Evolutionary conservation across 2,329 filamentous ascomycete genomes (phyloP).

Genomic region (Fonsecaea pedrosoi): DNA sequence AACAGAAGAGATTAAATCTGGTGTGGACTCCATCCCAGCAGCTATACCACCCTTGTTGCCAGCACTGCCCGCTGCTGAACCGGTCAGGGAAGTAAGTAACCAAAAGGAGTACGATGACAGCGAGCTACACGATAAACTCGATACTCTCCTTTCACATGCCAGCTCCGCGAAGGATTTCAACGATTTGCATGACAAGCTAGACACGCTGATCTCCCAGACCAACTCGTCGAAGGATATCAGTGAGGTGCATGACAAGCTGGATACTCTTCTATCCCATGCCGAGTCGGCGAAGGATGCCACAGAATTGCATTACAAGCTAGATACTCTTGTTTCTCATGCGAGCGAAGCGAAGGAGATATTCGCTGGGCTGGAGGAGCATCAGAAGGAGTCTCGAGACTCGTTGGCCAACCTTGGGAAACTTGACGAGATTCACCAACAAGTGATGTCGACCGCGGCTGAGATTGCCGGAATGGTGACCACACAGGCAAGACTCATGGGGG

Average conservation of each 20-base stretch:
- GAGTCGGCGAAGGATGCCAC: constrained; percentile 46
- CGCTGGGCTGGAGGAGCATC: constrained; percentile 66
- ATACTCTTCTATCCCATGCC: constrained; percentile 51
- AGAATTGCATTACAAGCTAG: constrained; percentile 69
- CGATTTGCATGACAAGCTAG: constrained; percentile 69
- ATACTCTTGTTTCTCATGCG: constrained; percentile 52
- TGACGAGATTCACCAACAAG: constrained; percentile 86
- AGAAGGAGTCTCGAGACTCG: constrained; percentile 70
- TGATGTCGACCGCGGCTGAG: constrained; percentile 81
- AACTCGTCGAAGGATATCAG: constrained; percentile 46
- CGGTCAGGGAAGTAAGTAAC: constrained; percentile 36
- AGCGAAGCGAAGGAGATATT: constrained; percentile 50
- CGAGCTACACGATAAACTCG: constrained; percentile 69
- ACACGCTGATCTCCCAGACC: constrained; percentile 51
- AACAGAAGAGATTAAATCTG: constrained; percentile 65
- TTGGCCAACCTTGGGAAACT: constrained; percentile 79
- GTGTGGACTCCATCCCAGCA: constrained; percentile 56
- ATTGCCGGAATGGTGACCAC: constrained; percentile 80
- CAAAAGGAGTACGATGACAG: constrained; percentile 62
- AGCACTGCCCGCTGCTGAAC: constrained; percentile 49
- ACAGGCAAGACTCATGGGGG: constrained; percentile 75
- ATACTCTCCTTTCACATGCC: constrained; percentile 51
- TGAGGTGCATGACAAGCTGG: constrained; percentile 69
- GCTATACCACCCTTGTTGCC: constrained; percentile 65
- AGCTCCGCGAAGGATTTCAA: constrained; percentile 45